Percentiles rank a stretch among this genome's conserved stretches.
Conservation (phyloP, 768 basidiomycete genomes). For the Hortiboletus campestris region DNA sequence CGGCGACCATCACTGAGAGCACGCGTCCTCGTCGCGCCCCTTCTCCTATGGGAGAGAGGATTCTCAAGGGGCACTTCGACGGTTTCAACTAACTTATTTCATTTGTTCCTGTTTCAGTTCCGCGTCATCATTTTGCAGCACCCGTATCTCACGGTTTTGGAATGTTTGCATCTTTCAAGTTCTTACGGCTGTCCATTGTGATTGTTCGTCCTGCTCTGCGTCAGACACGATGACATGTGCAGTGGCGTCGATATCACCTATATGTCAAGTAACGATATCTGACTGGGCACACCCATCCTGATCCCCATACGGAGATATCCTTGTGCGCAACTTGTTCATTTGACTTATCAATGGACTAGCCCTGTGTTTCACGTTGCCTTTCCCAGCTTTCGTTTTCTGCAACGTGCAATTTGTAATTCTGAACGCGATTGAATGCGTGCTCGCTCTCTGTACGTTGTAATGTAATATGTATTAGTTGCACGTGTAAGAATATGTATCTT, state of each 20-base stretch:
- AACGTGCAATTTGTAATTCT: slow-evolving; percentile 3
- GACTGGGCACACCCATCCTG: neutral
- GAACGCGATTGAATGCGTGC: neutral
- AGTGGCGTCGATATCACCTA: slow-evolving; percentile 12
- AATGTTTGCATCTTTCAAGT: neutral
- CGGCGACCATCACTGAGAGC: slow-evolving; percentile 53
- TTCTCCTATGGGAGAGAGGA: slow-evolving; percentile 88
- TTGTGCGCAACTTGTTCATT: slow-evolving; percentile 15
- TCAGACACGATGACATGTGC: slow-evolving; percentile 2
- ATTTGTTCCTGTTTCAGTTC: neutral
- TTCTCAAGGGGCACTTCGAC: slow-evolving; percentile 89
- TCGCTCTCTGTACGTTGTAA: slow-evolving; percentile 3
- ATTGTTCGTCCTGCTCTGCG: neutral
- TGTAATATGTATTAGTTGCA: slow-evolving; percentile 20
- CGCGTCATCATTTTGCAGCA: neutral
- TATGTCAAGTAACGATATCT: slow-evolving; percentile 2
- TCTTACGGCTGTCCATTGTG: slow-evolving; percentile 2
- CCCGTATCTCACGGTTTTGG: slow-evolving; percentile 7
- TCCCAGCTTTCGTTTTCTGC: slow-evolving; percentile 2
- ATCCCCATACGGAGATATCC: slow-evolving; percentile 23
- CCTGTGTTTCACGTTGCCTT: slow-evolving; percentile 7
- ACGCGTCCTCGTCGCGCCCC: slow-evolving; percentile 63
- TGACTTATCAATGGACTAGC: neutral
- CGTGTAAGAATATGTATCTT: slow-evolving; percentile 17
- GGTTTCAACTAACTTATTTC: slow-evolving; percentile 65